Evolutionary conservation across 108 stramenopile genomes (phyloP).

Genomic region (Licmophora abbreviata): DNA sequence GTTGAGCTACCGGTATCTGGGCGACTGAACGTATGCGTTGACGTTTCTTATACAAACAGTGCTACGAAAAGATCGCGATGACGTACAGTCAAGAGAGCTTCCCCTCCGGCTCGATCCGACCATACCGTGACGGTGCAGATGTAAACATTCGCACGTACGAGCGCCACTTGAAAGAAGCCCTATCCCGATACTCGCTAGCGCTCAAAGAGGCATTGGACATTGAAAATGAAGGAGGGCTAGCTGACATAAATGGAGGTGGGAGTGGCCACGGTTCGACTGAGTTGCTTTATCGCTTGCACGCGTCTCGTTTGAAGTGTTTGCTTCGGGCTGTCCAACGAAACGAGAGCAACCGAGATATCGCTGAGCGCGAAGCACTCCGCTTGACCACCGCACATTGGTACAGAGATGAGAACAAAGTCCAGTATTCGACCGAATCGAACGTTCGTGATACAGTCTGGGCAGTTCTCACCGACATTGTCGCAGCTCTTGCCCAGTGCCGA

Average conservation of each 20-base stretch:
- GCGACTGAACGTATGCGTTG: no score
- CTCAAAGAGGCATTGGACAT: constrained; percentile 32
- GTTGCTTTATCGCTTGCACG: constrained; percentile 72
- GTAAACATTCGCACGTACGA: constrained; percentile 46
- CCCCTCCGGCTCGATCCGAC: no score
- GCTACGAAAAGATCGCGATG: constrained; percentile 70
- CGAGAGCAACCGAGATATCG: constrained; percentile 27
- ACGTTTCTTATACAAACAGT: no score
- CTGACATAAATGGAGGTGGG: constrained; percentile 51
- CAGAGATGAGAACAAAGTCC: constrained; percentile 7
- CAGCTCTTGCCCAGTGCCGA: constrained; percentile 60
- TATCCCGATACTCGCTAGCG: constrained; percentile 47
- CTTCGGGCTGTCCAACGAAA: constrained; percentile 36
- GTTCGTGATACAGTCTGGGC: constrained; percentile 51
- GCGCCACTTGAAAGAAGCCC: constrained; percentile 34
- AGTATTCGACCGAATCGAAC: not conserved
- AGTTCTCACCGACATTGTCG: constrained; percentile 58
- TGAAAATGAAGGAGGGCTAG: constrained; percentile 35
- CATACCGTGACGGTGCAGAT: not conserved
- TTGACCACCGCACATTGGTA: constrained; percentile 44
- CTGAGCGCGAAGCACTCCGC: constrained; percentile 61
- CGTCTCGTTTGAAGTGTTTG: constrained; percentile 68
- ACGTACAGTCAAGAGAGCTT: constrained; percentile 48
- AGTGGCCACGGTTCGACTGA: constrained; percentile 75
- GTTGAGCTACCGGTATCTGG: no score